These are phyloP conservation scores for Cyberlindnera petersonii DNA, from an alignment of 805 yeast species.

Conservation along the genomic window DNA sequence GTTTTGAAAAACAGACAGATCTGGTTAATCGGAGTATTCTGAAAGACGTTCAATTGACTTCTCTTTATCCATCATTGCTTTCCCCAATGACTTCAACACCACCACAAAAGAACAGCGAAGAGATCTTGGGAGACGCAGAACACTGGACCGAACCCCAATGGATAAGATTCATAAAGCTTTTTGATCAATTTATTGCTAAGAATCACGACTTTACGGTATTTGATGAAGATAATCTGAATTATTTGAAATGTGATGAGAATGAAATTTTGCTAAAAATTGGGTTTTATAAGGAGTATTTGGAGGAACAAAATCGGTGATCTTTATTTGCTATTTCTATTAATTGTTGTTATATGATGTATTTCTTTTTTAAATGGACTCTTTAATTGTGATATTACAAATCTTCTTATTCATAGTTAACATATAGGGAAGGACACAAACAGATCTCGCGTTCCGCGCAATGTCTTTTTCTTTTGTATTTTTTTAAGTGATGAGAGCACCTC, in stretches of 20 bases:
- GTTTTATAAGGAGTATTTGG: constrained; percentile 15
- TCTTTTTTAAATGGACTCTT: not conserved
- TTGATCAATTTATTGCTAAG: constrained; percentile 4
- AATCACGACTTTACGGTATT: constrained; percentile 16
- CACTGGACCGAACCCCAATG: constrained; percentile 20
- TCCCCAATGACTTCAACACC: not conserved
- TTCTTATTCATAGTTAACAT: not conserved
- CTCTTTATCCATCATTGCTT: constrained; percentile 3
- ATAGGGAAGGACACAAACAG: not conserved
- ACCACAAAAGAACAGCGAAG: constrained; percentile 1
- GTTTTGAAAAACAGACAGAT: not conserved
- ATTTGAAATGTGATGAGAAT: constrained; percentile 19
- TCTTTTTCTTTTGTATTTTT: not conserved
- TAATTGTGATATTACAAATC: not conserved
- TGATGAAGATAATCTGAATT: constrained; percentile 10
- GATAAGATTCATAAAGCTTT: constrained; percentile 16
- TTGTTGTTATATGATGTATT: not conserved
- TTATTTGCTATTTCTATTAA: no score
- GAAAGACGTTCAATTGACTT: constrained; percentile 1
- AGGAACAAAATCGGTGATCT: not conserved
- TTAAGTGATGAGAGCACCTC: not conserved
- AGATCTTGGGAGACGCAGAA: constrained; percentile 11
- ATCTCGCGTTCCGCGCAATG: no score
- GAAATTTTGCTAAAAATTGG: constrained; percentile 22
- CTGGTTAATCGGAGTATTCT: not conserved